phyloP scores from a whole-genome alignment of 495 filamentous ascomycete species.

The Friedmanniomyces simplex region DNA sequence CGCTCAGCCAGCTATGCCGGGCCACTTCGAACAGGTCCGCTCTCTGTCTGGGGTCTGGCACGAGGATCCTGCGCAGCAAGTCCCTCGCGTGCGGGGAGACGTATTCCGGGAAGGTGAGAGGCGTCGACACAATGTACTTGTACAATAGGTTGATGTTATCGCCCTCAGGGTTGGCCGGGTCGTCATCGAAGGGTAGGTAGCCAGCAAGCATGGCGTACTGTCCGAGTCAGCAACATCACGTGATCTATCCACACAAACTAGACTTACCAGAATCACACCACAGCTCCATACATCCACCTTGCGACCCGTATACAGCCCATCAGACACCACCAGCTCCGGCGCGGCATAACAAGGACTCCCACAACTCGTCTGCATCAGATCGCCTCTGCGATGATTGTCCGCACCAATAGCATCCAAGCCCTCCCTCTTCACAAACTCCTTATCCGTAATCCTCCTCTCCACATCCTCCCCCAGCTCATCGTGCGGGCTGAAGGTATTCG shows the following conservation, averaged over 20 bases:
- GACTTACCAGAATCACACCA: constrained; percentile 90
- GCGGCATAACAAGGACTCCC: constrained; percentile 92
- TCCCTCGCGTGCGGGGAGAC: constrained; percentile 95
- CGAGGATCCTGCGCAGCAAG: constrained; percentile 80
- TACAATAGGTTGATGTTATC: constrained; percentile 99
- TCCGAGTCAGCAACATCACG: constrained; percentile 3
- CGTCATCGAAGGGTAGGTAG: constrained; percentile 98
- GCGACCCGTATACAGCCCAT: constrained; percentile 90
- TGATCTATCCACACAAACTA: not conserved
- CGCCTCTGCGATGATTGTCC: constrained; percentile 51
- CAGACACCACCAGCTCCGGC: constrained; percentile 93
- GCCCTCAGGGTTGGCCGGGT: constrained; percentile 95
- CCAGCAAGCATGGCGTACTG: constrained; percentile 99
- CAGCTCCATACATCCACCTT: constrained; percentile 99
- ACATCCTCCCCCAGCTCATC: constrained; percentile 87
- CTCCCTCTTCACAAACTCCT: constrained; percentile 70
- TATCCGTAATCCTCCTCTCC: constrained; percentile 74
- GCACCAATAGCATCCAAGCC: constrained; percentile 51
- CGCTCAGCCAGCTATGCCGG: constrained; percentile 94
- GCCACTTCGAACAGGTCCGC: constrained; percentile 97
- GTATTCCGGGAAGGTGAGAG: constrained; percentile 97
- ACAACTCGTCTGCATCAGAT: constrained; percentile 72
- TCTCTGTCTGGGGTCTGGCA: constrained; percentile 90
- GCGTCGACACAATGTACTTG: constrained; percentile 97
- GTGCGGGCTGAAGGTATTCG: constrained; percentile 84